Conservation (phyloP, 768 basidiomycete species). For the Agrocybe chaxingu region DNA sequence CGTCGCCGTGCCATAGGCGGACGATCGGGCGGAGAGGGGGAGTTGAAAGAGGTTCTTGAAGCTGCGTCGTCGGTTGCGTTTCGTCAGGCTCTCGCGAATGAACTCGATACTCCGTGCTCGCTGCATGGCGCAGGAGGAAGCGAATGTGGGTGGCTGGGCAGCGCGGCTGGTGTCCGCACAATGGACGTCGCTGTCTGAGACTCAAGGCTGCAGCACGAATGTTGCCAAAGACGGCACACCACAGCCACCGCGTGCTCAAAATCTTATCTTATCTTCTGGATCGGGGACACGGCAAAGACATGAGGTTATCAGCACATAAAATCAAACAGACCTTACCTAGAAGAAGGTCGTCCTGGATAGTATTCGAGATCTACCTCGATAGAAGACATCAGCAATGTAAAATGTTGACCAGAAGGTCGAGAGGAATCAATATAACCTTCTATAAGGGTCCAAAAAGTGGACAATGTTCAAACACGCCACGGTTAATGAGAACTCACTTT, state of each 20-base stretch:
- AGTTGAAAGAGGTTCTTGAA: constrained; percentile 33
- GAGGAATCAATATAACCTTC: neutral
- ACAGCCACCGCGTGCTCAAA: constrained; percentile 1
- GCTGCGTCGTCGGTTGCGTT: constrained; percentile 26
- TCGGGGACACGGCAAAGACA: too few species aligned
- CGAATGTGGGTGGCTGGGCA: constrained; percentile 5
- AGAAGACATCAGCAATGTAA: too few species aligned
- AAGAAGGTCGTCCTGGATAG: too few species aligned
- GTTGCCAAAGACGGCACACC: constrained; percentile 7
- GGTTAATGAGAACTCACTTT: too few species aligned
- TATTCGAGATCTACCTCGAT: too few species aligned
- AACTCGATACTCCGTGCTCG: constrained; percentile 8
- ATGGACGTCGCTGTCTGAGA: constrained; percentile 15
- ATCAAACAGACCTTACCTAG: too few species aligned
- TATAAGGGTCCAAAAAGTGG: neutral
- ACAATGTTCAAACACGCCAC: too few species aligned
- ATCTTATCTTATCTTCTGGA: constrained; percentile 10
- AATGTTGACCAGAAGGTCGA: neutral
- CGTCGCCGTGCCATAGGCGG: constrained; percentile 21
- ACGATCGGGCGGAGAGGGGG: constrained; percentile 26
- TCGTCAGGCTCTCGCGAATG: constrained; percentile 15
- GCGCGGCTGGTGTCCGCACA: constrained; percentile 9
- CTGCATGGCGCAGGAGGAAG: constrained; percentile 13
- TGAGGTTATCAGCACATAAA: too few species aligned
- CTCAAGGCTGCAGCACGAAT: constrained; percentile 14